Evolutionary conservation across 139 green algal genomes (phyloP).

Genomic region (Astrephomene gubernaculifera): DNA sequence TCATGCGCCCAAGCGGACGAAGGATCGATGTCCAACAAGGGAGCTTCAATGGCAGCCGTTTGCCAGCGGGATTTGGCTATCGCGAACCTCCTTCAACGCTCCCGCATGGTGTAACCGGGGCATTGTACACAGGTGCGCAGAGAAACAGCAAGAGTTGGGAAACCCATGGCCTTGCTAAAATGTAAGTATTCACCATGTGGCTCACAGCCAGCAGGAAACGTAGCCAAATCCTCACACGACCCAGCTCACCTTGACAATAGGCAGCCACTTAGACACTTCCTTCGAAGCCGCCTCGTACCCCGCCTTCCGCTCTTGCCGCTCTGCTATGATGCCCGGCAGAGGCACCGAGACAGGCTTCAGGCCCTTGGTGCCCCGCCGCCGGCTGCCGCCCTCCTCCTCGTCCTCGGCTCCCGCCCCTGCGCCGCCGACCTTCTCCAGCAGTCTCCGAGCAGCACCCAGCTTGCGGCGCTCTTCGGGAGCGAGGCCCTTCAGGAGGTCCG

Average conservation of each 20-base stretch:
- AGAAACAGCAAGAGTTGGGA: neutral
- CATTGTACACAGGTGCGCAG: constrained; percentile 38
- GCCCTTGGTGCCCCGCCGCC: constrained; percentile 17
- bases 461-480: constrained; percentile 44
- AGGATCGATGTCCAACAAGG: constrained; percentile 50
- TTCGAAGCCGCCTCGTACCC: constrained; percentile 87
- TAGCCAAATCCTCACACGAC: too few relatives aligned
- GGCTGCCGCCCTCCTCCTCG: neutral
- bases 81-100: constrained; percentile 45
- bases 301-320: constrained; percentile 82
- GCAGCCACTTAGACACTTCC: constrained; percentile 92
- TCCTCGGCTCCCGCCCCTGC: constrained; percentile 6
- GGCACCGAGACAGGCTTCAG: constrained; percentile 37
- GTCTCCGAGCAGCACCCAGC: constrained; percentile 68
- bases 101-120: constrained; percentile 27
- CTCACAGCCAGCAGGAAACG: too few relatives aligned
- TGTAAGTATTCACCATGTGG: too few relatives aligned
- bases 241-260: constrained; percentile 90
- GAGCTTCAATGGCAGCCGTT: constrained; percentile 51
- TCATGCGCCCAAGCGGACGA: constrained; percentile 47
- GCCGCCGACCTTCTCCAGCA: constrained; percentile 73
- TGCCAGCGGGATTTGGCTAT: constrained; percentile 28
- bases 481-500: constrained; percentile 80
- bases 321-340: constrained; percentile 73
- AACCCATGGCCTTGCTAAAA: too few relatives aligned